Evolutionary conservation across 1,284 basidiomycete genomes (phyloP), one percentile per base, ranked within the genome.

Genomic region (Schizophyllum amplum): DNA sequence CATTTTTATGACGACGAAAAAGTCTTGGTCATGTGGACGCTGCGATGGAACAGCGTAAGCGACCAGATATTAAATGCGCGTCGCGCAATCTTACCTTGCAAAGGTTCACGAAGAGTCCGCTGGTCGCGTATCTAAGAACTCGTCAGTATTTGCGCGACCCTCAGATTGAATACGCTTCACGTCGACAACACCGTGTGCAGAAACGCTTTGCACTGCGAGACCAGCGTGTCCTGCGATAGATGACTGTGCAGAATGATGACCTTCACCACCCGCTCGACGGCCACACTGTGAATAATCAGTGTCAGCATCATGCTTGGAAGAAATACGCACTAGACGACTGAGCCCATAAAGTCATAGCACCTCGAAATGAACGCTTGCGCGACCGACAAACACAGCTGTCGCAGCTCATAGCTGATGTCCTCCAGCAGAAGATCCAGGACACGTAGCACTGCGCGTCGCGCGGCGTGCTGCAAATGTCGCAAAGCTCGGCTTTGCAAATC

Each of bases 311-410:
- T 24, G 25, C 26, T n/a, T 20, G 51, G 50, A 49, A 23, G 47
- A 27, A 55, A 50, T n/a, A 67, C 79, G 57, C 63, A 84, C 83
- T 75, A 75, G 5, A 84, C 67, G 47, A 84, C 73, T 24, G 75
- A 73, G 27, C 82, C 78, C 55, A 80, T 75, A 51, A 82, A 71
- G 9, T 68, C 68, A 24, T 79, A 75, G 72, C 81, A 86, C 56
- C 76, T 72, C 61, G 80, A 84, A 59, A 87, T 77, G 62, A 83
- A 86, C 4, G 80, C 78, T 60, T 84, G 83, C 23, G 77, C 74
- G 9, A 77, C 74, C 1, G 83, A 80, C 51, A 90, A 66, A 17
- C 80, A 75, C 1, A 87, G 69, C 58, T 86, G 84, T 4, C 83
- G 79, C 24, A 86, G 64, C 63, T 90, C 87, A 57, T 84, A 82